A percentile compares a stretch with the other conserved stretches of the same genome.
Conservation (phyloP, 805 yeast species). For the Starmera quercuum region DNA sequence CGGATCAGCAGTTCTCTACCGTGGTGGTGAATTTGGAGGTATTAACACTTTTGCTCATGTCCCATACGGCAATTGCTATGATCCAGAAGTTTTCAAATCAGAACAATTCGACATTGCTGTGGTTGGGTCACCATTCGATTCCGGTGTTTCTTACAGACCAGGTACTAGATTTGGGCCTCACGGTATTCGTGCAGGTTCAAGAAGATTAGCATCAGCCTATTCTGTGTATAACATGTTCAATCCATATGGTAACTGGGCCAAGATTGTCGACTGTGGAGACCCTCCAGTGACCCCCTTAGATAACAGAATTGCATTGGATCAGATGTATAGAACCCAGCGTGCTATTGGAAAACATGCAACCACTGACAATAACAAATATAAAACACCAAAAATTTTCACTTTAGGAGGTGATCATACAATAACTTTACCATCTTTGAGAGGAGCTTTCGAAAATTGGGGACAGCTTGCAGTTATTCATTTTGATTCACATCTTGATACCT, state of each 20-base stretch:
- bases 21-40: slow-evolving; percentile 43
- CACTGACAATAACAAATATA: slow-evolving; percentile 20
- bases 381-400: slow-evolving; percentile 33
- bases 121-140: slow-evolving; percentile 50
- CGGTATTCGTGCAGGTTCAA: slow-evolving; percentile 37
- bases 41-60: slow-evolving; percentile 48
- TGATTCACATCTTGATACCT: slow-evolving; percentile 65
- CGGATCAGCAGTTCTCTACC: slow-evolving; percentile 29
- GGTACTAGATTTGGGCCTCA: slow-evolving; percentile 49
- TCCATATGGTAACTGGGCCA: slow-evolving; percentile 46
- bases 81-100: slow-evolving; percentile 27
- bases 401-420: slow-evolving; percentile 52
- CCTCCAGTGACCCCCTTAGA: slow-evolving; percentile 59
- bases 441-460: slow-evolving; percentile 40
- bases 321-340: slow-evolving; percentile 43
- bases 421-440: slow-evolving; percentile 39
- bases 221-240: slow-evolving; percentile 48
- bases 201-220: slow-evolving; percentile 33
- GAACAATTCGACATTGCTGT: slow-evolving; percentile 37
- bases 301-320: slow-evolving; percentile 52
- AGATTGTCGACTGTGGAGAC: slow-evolving; percentile 53
- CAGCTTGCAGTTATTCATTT: slow-evolving; percentile 43
- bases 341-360: slow-evolving; percentile 33
- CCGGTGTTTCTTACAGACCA: slow-evolving; percentile 43
- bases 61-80: slow-evolving; percentile 39